Evolutionary conservation across 2,329 filamentous ascomycete species (phyloP).

Genomic region (Elsinoe ampelina): DNA sequence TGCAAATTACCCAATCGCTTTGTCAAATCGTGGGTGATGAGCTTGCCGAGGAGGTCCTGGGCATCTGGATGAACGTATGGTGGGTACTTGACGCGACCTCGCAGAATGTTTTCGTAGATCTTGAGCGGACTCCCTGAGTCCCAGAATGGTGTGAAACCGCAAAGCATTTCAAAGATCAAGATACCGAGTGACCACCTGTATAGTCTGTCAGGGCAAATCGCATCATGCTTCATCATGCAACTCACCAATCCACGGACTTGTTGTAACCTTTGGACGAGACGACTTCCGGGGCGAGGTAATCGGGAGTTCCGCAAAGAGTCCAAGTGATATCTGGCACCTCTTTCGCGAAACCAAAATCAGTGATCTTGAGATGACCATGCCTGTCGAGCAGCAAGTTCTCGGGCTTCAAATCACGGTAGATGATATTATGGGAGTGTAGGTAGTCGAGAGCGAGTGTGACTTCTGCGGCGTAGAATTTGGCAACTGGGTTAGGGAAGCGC

Average conservation of each 20-base stretch:
- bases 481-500: conserved; percentile 97
- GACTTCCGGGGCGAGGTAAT: conserved; percentile 94
- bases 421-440: conserved; percentile 87
- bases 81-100: conserved; percentile 91
- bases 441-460: conserved; percentile 94
- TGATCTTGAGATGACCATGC: conserved; percentile 92
- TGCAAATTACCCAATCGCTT: conserved; percentile 92
- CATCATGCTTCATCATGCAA: conserved; percentile 15
- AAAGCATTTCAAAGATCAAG: conserved; percentile 98
- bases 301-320: conserved; percentile 94
- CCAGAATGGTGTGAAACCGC: conserved; percentile 98
- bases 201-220: conserved; percentile 12
- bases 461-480: conserved; percentile 98
- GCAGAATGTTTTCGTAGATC: conserved; percentile 98
- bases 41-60: conserved; percentile 79
- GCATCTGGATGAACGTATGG: conserved; percentile 92
- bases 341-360: conserved; percentile 97
- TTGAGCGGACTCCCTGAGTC: conserved; percentile 96
- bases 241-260: conserved; percentile 97
- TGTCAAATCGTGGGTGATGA: conserved; percentile 91
- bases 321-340: conserved; percentile 97
- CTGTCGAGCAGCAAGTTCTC: conserved; percentile 87
- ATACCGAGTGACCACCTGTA: conserved; percentile 95
- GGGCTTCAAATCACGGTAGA: conserved; percentile 94
- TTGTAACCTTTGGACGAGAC: conserved; percentile 99